Evolutionary conservation across 2,329 filamentous ascomycete species (phyloP).

Genomic region (Teratosphaeria viscida): DNA sequence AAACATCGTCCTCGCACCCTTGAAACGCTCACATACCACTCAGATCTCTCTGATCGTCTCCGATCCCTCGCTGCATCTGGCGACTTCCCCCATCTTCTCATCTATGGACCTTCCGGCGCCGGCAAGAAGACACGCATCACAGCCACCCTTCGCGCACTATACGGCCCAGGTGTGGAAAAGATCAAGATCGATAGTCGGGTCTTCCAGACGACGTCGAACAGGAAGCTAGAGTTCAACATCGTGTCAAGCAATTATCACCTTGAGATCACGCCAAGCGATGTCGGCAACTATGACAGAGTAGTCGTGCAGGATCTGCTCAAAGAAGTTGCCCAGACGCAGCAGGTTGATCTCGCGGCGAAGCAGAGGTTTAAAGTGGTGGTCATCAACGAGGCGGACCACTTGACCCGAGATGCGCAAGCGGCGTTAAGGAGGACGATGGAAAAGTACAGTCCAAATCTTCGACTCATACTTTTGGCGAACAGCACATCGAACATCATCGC

Average conservation of each 20-base stretch:
- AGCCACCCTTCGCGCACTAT: conserved; percentile 87
- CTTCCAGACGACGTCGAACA: conserved; percentile 86
- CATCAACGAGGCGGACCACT: conserved; percentile 95
- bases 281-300: conserved; percentile 91
- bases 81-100: conserved; percentile 93
- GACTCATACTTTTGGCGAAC: conserved; percentile 85
- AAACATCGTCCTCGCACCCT: conserved; percentile 62
- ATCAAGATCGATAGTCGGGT: conserved; percentile 98
- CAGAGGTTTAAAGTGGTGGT: conserved; percentile 98
- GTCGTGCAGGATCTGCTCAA: conserved; percentile 93
- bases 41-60: conserved; percentile 76
- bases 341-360: conserved; percentile 84
- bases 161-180: conserved; percentile 94
- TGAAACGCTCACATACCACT: conserved; percentile 73
- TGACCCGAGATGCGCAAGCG: conserved; percentile 89
- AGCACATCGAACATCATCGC: conserved; percentile 98
- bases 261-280: conserved; percentile 94
- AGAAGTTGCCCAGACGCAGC: conserved; percentile 96
- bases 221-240: conserved; percentile 98
- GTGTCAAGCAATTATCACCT: conserved; percentile 95
- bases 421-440: conserved; percentile 95
- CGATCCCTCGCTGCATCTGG: conserved; percentile 85
- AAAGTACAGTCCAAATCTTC: conserved; percentile 92
- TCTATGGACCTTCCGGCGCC: conserved; percentile 92
- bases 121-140: conserved; percentile 98